phyloP scores from a whole-genome alignment of 2,329 filamentous ascomycete genomes.

The Rutstroemia sp. region DNA sequence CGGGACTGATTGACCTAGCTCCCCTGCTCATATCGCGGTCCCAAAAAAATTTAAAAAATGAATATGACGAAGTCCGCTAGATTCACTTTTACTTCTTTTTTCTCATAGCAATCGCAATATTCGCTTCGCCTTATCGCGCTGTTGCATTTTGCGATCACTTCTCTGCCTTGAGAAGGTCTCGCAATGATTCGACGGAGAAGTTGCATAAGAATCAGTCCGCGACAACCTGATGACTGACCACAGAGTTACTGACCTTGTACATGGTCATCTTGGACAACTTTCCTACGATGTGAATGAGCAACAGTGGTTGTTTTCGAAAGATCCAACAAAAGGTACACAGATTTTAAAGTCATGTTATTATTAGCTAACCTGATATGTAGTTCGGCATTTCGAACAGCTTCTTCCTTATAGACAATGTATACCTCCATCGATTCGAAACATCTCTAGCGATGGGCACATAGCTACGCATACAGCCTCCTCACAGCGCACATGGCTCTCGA shows the following conservation, averaged over 20 bases:
- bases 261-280: conserved; percentile 45
- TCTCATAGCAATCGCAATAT: neutral
- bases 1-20: neutral
- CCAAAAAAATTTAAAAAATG: neutral
- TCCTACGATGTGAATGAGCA: conserved; percentile 34
- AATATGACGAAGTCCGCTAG: neutral
- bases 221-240: conserved; percentile 32
- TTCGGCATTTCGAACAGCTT: conserved; percentile 21
- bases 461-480: conserved; percentile 7
- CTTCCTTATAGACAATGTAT: conserved; percentile 21
- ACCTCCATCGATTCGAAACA: conserved; percentile 17
- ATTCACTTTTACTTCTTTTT: neutral
- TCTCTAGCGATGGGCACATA: conserved; percentile 6
- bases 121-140: neutral
- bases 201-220: conserved; percentile 13
- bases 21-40: neutral
- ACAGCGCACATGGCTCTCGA: conserved; percentile 22
- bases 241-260: conserved; percentile 39
- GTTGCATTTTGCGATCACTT: neutral
- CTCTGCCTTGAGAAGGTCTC: conserved; percentile 1
- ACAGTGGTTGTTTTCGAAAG: conserved; percentile 27
- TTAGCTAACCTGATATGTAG: conserved; percentile 15
- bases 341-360: neutral
- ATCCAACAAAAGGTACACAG: conserved; percentile 15
- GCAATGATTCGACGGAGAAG: conserved; percentile 21